These are phyloP conservation scores for Fragilariopsis cylindrus DNA, from an alignment of 108 stramenopile species.

Conservation along the genomic window DNA sequence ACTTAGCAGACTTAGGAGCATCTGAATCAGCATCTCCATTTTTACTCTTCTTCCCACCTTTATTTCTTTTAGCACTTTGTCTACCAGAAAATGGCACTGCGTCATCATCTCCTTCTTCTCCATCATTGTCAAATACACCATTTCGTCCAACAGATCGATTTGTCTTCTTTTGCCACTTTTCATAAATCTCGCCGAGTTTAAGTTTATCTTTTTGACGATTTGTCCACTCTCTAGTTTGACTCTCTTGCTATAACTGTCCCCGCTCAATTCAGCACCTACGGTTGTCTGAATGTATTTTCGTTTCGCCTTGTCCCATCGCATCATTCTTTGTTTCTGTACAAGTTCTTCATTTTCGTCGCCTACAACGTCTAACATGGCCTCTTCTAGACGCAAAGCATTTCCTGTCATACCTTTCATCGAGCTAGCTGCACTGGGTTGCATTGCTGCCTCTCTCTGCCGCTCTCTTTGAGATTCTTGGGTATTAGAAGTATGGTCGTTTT, in stretches of 20 bases:
- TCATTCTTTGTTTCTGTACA: constrained; percentile 87
- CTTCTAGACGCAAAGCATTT: constrained; percentile 74
- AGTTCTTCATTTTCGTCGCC: constrained; percentile 94
- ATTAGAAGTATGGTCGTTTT: constrained; percentile 77
- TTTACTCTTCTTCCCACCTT: constrained; percentile 28
- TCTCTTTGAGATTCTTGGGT: constrained; percentile 63
- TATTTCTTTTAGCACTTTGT: constrained; percentile 38
- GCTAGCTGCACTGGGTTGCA: constrained; percentile 78
- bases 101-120: constrained; percentile 45
- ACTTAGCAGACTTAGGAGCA: constrained; percentile 50
- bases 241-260: constrained; percentile 75
- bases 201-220: constrained; percentile 84
- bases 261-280: constrained; percentile 79
- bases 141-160: constrained; percentile 84
- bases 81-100: constrained; percentile 15
- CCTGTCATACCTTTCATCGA: constrained; percentile 52
- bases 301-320: constrained; percentile 97
- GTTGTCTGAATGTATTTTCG: constrained; percentile 90
- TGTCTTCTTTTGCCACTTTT: constrained; percentile 96
- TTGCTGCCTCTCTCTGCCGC: constrained; percentile 81
- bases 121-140: constrained; percentile 85
- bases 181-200: constrained; percentile 94
- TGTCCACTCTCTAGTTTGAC: constrained; percentile 84
- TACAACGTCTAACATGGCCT: constrained; percentile 93
- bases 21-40: constrained; percentile 27